Conservation (phyloP, 352 stramenopile genomes). For the Globisporangium cylindrosporum region DNA sequence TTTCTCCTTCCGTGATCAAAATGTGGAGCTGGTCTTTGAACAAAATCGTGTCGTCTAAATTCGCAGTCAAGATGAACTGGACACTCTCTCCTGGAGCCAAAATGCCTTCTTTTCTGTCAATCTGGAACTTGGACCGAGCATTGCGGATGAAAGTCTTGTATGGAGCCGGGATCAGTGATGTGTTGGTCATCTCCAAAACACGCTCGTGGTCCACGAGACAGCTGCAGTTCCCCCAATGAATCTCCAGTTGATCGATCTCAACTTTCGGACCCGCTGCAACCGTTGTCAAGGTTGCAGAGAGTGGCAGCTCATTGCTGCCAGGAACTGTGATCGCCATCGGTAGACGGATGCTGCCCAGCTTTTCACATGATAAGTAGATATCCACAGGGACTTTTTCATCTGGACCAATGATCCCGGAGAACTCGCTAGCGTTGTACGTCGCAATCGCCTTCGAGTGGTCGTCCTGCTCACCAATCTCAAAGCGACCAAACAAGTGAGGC, state of each 20-base stretch:
- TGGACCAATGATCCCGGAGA: slow-evolving; percentile 57
- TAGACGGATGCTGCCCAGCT: slow-evolving; percentile 89
- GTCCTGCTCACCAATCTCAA: slow-evolving; percentile 90
- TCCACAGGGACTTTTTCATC: slow-evolving; percentile 61
- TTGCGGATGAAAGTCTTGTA: slow-evolving; percentile 94
- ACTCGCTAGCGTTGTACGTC: slow-evolving; percentile 68
- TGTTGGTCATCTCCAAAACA: slow-evolving; percentile 84
- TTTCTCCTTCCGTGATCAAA: slow-evolving; percentile 90
- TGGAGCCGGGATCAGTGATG: slow-evolving; percentile 84
- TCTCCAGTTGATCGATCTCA: slow-evolving; percentile 68
- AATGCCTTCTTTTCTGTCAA: slow-evolving; percentile 88
- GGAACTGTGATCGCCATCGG: slow-evolving; percentile 84
- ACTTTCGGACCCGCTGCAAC: slow-evolving; percentile 84
- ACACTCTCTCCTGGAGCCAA: slow-evolving; percentile 77
- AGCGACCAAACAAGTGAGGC: slow-evolving; percentile 71
- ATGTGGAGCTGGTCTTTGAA: slow-evolving; percentile 95
- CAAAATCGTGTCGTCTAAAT: slow-evolving; percentile 91
- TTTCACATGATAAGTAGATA: slow-evolving; percentile 86
- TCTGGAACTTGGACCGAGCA: slow-evolving; percentile 88
- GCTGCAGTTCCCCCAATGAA: slow-evolving; percentile 90
- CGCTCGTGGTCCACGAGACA: slow-evolving; percentile 85
- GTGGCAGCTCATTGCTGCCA: slow-evolving; percentile 86
- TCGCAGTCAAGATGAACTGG: slow-evolving; percentile 80
- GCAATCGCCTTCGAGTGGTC: slow-evolving; percentile 83
- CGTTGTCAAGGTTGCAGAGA: slow-evolving; percentile 85